Evolutionary conservation across 805 yeast genomes (phyloP), one percentile per base, ranked within the genome.

Genomic region (Nakazawaea peltata): DNA sequence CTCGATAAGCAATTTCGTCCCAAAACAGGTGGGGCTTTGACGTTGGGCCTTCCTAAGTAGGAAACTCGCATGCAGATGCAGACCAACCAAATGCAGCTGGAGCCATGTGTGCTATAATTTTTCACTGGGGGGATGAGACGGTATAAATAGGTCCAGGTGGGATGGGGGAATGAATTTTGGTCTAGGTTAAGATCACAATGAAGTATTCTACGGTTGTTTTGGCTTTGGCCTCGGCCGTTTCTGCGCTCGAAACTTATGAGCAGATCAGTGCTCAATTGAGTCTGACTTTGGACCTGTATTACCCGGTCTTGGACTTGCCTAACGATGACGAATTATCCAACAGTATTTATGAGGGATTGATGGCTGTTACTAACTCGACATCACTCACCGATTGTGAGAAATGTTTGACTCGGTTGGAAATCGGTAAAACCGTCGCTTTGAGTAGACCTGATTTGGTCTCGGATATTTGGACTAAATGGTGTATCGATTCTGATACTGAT

Each of bases 361-460:
- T 28, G 18, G 32, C 7, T 16, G 22, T 34, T 13, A 14, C 28
- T 10, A 44, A 45, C 37, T 28, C 32, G 26, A 39, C 44, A 9
- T 28, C n/a, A 9, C 26, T 41, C 16, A 31, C 35, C n/a, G 25
- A 36, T 14, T 66, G 71, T 45, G 43, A 49, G 19, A 54, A 53
- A 37, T 66, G 71, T 45, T 50, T 54, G 32, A 36, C 51, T 5
- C 49, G 63, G 32, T 46, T 66, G 26, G 46, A 47, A 7, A 43
- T 62, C 16, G 70, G 67, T 32, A 61, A 59, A 42, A 40, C 57
- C 6, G 37, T 67, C 16, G 54, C 70, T 0, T 37, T 58, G 30
- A 49, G 58, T 5, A 51, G 57, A 36, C 69, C 72, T 2, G 63
- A 61, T 10, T 46, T 69, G 28, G 50, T 67, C 27, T 64, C 73